Evolutionary conservation across 192 early-diverging fungal genomes (phyloP).

Genomic region (Mortierella antarctica): DNA sequence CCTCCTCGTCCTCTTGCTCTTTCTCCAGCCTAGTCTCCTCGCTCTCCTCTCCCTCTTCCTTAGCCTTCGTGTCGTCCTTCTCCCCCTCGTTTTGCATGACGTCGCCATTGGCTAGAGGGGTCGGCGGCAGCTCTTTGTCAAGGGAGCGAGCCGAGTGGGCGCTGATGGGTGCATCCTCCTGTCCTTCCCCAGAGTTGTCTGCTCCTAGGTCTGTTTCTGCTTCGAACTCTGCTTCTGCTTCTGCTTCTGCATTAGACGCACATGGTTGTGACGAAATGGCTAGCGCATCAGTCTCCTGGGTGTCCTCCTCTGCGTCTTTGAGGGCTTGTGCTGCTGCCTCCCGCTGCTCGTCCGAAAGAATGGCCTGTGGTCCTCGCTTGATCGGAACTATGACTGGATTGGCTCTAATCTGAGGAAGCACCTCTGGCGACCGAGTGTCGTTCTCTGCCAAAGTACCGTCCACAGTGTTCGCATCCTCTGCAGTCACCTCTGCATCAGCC

Average conservation of each 20-base stretch:
- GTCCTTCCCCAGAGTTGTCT: too few relatives aligned
- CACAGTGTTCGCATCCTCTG: not conserved
- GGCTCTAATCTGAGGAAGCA: slow-evolving; percentile 45
- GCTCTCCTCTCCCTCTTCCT: not conserved
- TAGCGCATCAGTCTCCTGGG: not conserved
- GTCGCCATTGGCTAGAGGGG: not conserved
- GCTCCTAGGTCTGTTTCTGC: too few relatives aligned
- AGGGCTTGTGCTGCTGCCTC: not conserved
- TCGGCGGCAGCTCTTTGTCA: not conserved
- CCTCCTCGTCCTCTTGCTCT: not conserved
- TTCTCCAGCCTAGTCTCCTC: not conserved
- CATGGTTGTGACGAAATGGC: too few relatives aligned
- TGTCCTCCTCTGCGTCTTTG: not conserved
- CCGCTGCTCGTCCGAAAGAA: slow-evolving; percentile 20
- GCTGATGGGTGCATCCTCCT: too few relatives aligned
- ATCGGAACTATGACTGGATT: slow-evolving; percentile 25
- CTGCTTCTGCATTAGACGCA: too few relatives aligned
- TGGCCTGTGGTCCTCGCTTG: slow-evolving; percentile 33
- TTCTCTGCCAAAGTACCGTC: not conserved
- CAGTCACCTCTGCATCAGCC: not conserved
- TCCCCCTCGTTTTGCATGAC: not conserved
- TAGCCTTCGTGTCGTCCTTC: too few relatives aligned
- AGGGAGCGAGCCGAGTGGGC: not conserved
- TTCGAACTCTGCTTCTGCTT: not conserved
- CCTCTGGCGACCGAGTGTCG: slow-evolving; percentile 10